A percentile compares a stretch with the other conserved stretches of the same genome.
Conservation (phyloP, 495 filamentous ascomycete genomes). For the Pseudotulostoma volvatum region DNA sequence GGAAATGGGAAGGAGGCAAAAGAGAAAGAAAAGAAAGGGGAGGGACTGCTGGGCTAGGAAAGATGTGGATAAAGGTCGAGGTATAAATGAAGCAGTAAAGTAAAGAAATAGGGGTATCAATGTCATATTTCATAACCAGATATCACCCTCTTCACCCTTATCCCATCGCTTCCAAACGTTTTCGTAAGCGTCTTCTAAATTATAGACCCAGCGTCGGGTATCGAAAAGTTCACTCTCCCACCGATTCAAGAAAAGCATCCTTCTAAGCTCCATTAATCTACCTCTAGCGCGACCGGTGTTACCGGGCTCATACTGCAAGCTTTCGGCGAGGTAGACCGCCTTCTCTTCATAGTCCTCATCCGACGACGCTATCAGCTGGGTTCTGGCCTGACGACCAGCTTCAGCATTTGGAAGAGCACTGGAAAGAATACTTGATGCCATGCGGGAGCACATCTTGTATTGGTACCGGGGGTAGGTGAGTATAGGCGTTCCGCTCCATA, state of each 20-base stretch:
- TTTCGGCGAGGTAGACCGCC: slow-evolving; percentile 55
- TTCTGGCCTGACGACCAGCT: slow-evolving; percentile 48
- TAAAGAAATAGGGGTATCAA: neutral
- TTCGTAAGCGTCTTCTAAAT: slow-evolving; percentile 79
- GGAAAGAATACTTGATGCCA: slow-evolving; percentile 85
- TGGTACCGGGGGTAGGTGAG: slow-evolving; percentile 85
- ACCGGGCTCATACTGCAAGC: slow-evolving; percentile 42
- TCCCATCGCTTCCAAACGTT: slow-evolving; percentile 84
- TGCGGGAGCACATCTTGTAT: slow-evolving; percentile 98
- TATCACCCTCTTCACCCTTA: slow-evolving; percentile 74
- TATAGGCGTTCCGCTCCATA: slow-evolving; percentile 91
- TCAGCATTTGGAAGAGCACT: slow-evolving; percentile 63
- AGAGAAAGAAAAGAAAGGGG: neutral
- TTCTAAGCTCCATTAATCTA: slow-evolving; percentile 56
- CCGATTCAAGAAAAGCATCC: slow-evolving; percentile 63
- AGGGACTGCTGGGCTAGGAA: too few relatives aligned
- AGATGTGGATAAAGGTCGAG: too few relatives aligned
- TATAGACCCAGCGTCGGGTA: slow-evolving; percentile 79
- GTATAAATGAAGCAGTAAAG: neutral
- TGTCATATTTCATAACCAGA: slow-evolving; percentile 40
- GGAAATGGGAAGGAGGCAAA: neutral
- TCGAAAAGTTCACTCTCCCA: slow-evolving; percentile 81
- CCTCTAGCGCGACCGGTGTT: slow-evolving; percentile 43
- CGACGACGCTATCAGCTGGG: slow-evolving; percentile 56
- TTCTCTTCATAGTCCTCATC: slow-evolving; percentile 75